A percentile compares a stretch with the other conserved stretches of the same genome.
These are phyloP conservation scores for Jamesozyma jinghongensis DNA, from an alignment of 805 yeast genomes.

Conservation along the genomic window DNA sequence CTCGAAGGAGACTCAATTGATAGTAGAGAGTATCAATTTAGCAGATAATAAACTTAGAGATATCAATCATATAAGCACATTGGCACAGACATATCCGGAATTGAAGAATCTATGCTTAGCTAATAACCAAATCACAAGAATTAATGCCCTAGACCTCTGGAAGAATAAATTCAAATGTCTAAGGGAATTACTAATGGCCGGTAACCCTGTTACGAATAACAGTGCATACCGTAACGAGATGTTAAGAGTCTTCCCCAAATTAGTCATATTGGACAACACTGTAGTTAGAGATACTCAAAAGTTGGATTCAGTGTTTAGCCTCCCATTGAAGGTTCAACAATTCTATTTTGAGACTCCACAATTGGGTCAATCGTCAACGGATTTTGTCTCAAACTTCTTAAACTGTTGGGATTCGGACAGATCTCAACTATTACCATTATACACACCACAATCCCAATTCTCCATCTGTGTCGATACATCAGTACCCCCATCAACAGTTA, in stretches of 20 bases:
- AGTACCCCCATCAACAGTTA: conserved; percentile 42
- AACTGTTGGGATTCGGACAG: conserved; percentile 79
- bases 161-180: conserved; percentile 62
- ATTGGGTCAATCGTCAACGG: conserved; percentile 61
- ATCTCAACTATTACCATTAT: conserved; percentile 56
- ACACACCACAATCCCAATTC: conserved; percentile 77
- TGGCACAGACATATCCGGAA: conserved; percentile 67
- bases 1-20: conserved; percentile 35
- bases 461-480: conserved; percentile 69
- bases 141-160: conserved; percentile 63
- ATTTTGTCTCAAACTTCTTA: conserved; percentile 65
- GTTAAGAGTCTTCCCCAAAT: conserved; percentile 66
- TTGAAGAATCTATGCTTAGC: conserved; percentile 73
- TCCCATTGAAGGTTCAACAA: conserved; percentile 49
- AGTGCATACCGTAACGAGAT: conserved; percentile 50
- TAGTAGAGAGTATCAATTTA: conserved; percentile 61
- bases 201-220: conserved; percentile 59
- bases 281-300: conserved; percentile 66
- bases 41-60: conserved; percentile 59
- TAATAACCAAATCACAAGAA: conserved; percentile 54
- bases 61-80: conserved; percentile 46
- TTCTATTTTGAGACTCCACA: conserved; percentile 77
- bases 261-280: conserved; percentile 70
- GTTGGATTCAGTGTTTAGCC: conserved; percentile 39
- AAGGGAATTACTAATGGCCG: conserved; percentile 67